Base-by-base conservation (phyloP, 768 basidiomycete genomes). In the Fistulinella prunicolor region DNA sequence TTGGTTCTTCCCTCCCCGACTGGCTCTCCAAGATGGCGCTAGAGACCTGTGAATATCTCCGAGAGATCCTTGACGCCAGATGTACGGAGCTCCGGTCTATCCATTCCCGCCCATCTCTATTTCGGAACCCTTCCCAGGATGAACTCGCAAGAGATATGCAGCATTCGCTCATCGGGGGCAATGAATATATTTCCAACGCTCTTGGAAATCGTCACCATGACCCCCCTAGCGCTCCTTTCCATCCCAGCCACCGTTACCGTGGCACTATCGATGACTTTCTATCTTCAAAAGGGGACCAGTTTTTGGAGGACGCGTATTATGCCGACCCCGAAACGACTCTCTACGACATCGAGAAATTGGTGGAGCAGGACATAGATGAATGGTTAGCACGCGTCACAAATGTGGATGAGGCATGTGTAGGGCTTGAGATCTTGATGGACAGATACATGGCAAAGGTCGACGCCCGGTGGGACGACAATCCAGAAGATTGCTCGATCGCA, bases 11-110 rank as follows among this genome's bases (percentile, higher is more conserved):
- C 14, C 53, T 63, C 2, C 46, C 57, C 8, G 22, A 56, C 3
- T 76, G 51, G 41, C 53, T 26, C 72, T 79, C 57, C 65, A 73
- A 56, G 0, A 50, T 69, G 8, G 76, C 66, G 20, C 52, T 76
- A 39, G 44, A 69, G 34, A 55, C 71, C 1, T 70, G 65, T 7
- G 4, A 28, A 12, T 7, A 4, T 20, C 37, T 62, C 54, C 35
- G 42, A 49, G 36, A 42, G 30, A 17, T 42, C 7, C 47, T 76
- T 22, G 57, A 70, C 40, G 29, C 17, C 7, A 62, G 73, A 28
- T 73, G 73, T 74, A 45, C 44, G 30, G 7, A 14, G 7, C 17
- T 68, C 65, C 66, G 40, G 37, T 6, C 63, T 61, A 4, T 9
- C 30, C 13, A 32, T 32, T 32, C 30, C 30, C 4, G 42, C 46